A percentile compares a stretch with the other conserved stretches of the same genome.
Evolutionary conservation across 768 basidiomycete genomes (phyloP).

Genomic region (Solioccasus polychromus): DNA sequence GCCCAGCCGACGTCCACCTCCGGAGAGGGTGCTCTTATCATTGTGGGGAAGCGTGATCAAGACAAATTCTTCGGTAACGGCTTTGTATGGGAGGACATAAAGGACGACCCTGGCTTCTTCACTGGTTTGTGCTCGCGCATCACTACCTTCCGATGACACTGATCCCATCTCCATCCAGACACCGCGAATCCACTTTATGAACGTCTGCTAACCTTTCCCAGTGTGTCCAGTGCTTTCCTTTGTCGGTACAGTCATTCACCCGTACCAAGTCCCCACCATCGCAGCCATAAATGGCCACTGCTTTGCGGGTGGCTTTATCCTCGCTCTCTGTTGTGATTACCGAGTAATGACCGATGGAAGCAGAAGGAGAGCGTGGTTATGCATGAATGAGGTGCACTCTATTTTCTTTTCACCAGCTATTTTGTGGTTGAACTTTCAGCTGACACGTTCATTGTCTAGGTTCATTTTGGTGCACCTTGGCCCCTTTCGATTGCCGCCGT

Average conservation of each 20-base stretch:
- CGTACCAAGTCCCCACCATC: conserved; percentile 64
- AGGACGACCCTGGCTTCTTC: conserved; percentile 60
- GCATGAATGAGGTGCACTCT: conserved; percentile 81
- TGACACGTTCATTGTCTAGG: conserved; percentile 35
- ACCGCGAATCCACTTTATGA: conserved; percentile 71
- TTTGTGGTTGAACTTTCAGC: neutral
- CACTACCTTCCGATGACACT: neutral
- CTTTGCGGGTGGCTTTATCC: conserved; percentile 80
- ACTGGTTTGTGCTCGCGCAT: conserved; percentile 41
- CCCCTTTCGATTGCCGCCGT: conserved; percentile 70
- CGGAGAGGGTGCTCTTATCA: conserved; percentile 69
- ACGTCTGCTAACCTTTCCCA: conserved; percentile 72
- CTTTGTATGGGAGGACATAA: conserved; percentile 56
- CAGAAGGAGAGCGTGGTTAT: conserved; percentile 76
- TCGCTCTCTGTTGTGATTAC: conserved; percentile 83
- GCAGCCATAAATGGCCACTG: conserved; percentile 83
- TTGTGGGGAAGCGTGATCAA: conserved; percentile 71
- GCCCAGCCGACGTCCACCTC: conserved; percentile 29
- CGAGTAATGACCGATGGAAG: conserved; percentile 84
- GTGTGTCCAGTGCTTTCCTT: conserved; percentile 40
- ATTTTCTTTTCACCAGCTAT: neutral
- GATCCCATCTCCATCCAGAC: conserved; percentile 37
- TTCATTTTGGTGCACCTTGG: conserved; percentile 81
- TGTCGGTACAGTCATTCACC: conserved; percentile 1
- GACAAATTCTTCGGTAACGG: conserved; percentile 92